Evolutionary conservation across 495 filamentous ascomycete species (phyloP).

Genomic region (Emericellopsis terricola): DNA sequence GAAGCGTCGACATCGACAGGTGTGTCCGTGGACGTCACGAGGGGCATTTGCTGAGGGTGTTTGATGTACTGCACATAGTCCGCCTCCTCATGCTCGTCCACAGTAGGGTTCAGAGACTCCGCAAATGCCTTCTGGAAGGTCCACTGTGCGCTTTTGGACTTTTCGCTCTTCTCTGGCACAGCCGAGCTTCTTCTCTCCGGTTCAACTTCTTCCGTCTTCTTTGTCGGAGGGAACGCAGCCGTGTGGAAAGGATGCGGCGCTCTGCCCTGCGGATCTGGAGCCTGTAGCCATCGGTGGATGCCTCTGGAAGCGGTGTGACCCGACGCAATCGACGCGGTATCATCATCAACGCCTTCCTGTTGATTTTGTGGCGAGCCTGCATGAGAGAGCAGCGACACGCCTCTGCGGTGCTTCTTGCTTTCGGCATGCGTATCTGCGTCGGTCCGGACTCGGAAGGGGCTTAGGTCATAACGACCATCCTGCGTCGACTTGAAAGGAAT

Average conservation of each 20-base stretch:
- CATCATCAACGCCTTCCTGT: slow-evolving; percentile 14
- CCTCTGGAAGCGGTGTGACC: slow-evolving; percentile 14
- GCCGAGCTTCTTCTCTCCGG: too few relatives aligned
- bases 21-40: slow-evolving; percentile 61
- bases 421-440: slow-evolving; percentile 29
- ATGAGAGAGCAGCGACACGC: slow-evolving; percentile 26
- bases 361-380: neutral
- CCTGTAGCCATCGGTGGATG: slow-evolving; percentile 32
- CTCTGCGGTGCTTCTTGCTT: slow-evolving; percentile 36
- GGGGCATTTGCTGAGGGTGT: slow-evolving; percentile 75
- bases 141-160: slow-evolving; percentile 60
- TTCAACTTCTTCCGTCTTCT: slow-evolving; percentile 6
- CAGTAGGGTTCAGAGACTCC: slow-evolving; percentile 62
- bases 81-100: slow-evolving; percentile 52
- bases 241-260: neutral
- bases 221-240: neutral
- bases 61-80: slow-evolving; percentile 86
- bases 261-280: slow-evolving; percentile 2
- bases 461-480: slow-evolving; percentile 58
- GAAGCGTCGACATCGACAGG: slow-evolving; percentile 29
- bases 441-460: slow-evolving; percentile 62
- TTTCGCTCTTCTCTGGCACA: slow-evolving; percentile 34
- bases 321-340: slow-evolving; percentile 17
- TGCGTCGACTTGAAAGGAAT: slow-evolving; percentile 55
- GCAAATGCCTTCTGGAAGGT: slow-evolving; percentile 71